A percentile compares a stretch with the other conserved stretches of the same genome.
phyloP scores from a whole-genome alignment of 208 protist species.

The Trichomonas vaginalis region DNA sequence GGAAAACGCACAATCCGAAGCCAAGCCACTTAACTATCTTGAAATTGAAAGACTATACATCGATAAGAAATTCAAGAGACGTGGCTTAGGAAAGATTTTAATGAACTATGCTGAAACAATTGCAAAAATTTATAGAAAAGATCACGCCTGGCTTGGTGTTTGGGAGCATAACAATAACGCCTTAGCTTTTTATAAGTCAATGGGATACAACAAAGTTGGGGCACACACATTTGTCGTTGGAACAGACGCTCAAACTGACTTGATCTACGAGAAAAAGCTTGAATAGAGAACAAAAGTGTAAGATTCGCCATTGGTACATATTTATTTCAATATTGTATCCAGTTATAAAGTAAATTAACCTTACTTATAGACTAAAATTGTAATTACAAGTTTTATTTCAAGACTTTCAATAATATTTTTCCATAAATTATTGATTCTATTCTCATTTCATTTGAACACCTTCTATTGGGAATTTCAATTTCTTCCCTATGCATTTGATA shows the following conservation, averaged over 20 bases:
- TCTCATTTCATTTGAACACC: no score
- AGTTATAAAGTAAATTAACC: no score
- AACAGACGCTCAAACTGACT: not conserved
- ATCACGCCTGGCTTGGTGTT: not conserved
- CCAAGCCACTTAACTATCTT: not conserved
- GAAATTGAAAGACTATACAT: not conserved
- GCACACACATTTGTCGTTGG: not conserved
- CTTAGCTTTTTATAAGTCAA: not conserved
- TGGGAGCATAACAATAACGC: not conserved
- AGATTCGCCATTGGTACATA: no score
- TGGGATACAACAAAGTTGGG: not conserved
- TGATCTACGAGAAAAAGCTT: not conserved
- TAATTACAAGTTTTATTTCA: no score
- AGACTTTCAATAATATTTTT: no score
- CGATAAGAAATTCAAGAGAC: not conserved
- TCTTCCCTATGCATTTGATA: no score
- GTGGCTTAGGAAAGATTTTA: not conserved
- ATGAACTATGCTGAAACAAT: not conserved
- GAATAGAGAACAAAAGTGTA: no score
- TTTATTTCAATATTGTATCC: no score
- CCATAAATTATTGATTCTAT: no score
- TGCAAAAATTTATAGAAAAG: not conserved
- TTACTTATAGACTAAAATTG: no score
- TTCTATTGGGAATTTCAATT: no score
- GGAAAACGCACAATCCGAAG: not conserved